Evolutionary conservation across 305 asterid species (phyloP).

Genomic region (Fraxinus xanthoxyloides): DNA sequence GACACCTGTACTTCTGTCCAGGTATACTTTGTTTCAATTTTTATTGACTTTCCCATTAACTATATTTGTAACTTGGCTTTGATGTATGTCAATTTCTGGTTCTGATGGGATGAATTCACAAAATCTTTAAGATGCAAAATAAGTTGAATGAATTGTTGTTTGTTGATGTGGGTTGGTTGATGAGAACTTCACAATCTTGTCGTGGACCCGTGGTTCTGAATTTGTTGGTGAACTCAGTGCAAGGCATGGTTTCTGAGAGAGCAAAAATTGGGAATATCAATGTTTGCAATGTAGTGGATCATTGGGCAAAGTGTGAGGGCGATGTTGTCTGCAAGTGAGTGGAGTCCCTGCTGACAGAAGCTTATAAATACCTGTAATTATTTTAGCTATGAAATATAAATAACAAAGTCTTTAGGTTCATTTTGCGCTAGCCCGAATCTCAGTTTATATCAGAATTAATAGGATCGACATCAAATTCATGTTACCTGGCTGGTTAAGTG

Average conservation of each 20-base stretch:
- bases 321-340: conserved; percentile 3
- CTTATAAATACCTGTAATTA: not conserved
- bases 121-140: conserved; percentile 14
- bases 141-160: conserved; percentile 11
- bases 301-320: not conserved
- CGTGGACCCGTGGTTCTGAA: not conserved
- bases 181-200: conserved; percentile 4
- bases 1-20: conserved; percentile 67
- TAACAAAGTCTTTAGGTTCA: not conserved
- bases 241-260: not conserved
- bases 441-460: not conserved
- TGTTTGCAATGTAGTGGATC: not conserved
- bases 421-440: not conserved
- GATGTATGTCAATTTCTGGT: not conserved
- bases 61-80: not conserved
- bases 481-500: not conserved
- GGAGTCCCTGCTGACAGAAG: not conserved
- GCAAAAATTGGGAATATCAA: conserved; percentile 7
- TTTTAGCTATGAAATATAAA: not conserved
- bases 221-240: not conserved
- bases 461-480: not conserved
- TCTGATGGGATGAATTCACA: conserved; percentile 7
- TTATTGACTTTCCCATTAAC: not conserved
- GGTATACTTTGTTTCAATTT: conserved; percentile 40
- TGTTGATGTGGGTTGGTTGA: conserved; percentile 14